A percentile compares a stretch with the other conserved stretches of the same genome.
These are phyloP conservation scores for Xylariaceae sp. DNA, from an alignment of 2,329 filamentous ascomycete genomes.

Conservation along the genomic window DNA sequence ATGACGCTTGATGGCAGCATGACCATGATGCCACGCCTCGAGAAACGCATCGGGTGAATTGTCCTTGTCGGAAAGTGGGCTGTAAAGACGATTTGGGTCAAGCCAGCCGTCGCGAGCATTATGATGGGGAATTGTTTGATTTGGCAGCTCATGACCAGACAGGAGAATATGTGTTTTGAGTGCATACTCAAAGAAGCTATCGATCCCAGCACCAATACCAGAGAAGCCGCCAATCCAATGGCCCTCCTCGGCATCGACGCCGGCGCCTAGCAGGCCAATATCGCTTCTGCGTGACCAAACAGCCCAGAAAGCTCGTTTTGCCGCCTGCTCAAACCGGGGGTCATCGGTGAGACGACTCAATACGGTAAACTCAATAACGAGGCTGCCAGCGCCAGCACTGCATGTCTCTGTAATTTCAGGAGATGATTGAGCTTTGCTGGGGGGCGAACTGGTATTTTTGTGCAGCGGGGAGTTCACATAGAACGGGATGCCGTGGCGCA, in stretches of 20 bases:
- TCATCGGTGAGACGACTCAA: slow-evolving; percentile 86
- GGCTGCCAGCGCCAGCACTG: slow-evolving; percentile 90
- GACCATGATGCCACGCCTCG: slow-evolving; percentile 77
- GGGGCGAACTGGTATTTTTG: slow-evolving; percentile 44
- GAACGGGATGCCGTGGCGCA: slow-evolving; percentile 86
- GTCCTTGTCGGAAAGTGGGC: slow-evolving; percentile 58
- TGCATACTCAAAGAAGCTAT: slow-evolving; percentile 98
- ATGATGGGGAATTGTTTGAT: slow-evolving; percentile 43
- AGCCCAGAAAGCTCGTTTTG: slow-evolving; percentile 92
- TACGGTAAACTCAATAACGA: slow-evolving; percentile 89
- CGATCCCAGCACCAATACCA: slow-evolving; percentile 94
- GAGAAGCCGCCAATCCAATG: slow-evolving; percentile 84
- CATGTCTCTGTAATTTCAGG: slow-evolving; percentile 91
- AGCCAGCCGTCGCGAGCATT: slow-evolving; percentile 43
- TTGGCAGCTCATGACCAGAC: slow-evolving; percentile 65
- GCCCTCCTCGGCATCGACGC: slow-evolving; percentile 87
- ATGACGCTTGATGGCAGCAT: slow-evolving; percentile 83
- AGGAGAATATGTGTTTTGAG: slow-evolving; percentile 90
- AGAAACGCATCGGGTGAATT: slow-evolving; percentile 76
- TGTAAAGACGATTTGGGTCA: slow-evolving; percentile 60
- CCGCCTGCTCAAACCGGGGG: slow-evolving; percentile 78
- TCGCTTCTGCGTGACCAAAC: slow-evolving; percentile 87
- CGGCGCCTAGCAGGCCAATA: slow-evolving; percentile 83
- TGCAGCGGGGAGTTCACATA: slow-evolving; percentile 83
- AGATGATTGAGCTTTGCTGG: slow-evolving; percentile 38